Evolutionary conservation across 495 filamentous ascomycete genomes (phyloP).

Genomic region (Trichodelitschia bisporula): DNA sequence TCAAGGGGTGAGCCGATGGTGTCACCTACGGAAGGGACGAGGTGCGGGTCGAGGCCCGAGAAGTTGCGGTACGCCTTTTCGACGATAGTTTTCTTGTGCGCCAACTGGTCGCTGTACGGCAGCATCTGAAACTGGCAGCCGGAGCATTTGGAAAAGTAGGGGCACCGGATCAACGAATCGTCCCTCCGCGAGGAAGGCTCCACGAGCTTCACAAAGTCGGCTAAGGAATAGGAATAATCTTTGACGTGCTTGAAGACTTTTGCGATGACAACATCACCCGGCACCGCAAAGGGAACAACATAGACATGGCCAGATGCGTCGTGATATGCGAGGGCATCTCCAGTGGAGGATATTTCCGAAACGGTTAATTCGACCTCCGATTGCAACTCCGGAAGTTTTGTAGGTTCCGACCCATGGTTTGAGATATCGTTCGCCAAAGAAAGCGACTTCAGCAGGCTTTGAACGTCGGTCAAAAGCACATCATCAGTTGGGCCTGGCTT

Average conservation of each 20-base stretch:
- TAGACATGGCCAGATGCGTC: conserved; percentile 47
- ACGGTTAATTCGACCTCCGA: conserved; percentile 60
- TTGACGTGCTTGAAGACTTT: conserved; percentile 49
- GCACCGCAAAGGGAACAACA: conserved; percentile 69
- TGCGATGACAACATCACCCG: conserved; percentile 56
- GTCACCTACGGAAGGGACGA: conserved; percentile 50
- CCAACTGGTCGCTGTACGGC: conserved; percentile 62
- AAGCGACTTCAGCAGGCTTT: too few relatives aligned
- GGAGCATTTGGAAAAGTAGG: conserved; percentile 68
- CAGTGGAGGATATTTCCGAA: conserved; percentile 59
- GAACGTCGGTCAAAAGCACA: too few relatives aligned
- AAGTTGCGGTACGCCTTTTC: conserved; percentile 86
- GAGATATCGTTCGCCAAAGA: too few relatives aligned
- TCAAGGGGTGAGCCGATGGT: conserved; percentile 77
- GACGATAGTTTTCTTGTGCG: conserved; percentile 61
- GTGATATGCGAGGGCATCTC: conserved; percentile 55
- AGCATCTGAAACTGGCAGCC: conserved; percentile 98
- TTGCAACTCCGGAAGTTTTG: conserved; percentile 46
- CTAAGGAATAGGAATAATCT: conserved; percentile 36
- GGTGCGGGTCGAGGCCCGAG: conserved; percentile 35
- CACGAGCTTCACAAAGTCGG: conserved; percentile 60
- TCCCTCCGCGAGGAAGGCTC: conserved; percentile 51
- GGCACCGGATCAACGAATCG: conserved; percentile 49
- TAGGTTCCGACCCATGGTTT: too few relatives aligned
- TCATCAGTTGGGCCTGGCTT: too few relatives aligned